A percentile compares a stretch with the other conserved stretches of the same genome.
These are phyloP conservation scores for Zymoseptoria passerinii DNA, from an alignment of 2,329 filamentous ascomycete species.

Conservation along the genomic window DNA sequence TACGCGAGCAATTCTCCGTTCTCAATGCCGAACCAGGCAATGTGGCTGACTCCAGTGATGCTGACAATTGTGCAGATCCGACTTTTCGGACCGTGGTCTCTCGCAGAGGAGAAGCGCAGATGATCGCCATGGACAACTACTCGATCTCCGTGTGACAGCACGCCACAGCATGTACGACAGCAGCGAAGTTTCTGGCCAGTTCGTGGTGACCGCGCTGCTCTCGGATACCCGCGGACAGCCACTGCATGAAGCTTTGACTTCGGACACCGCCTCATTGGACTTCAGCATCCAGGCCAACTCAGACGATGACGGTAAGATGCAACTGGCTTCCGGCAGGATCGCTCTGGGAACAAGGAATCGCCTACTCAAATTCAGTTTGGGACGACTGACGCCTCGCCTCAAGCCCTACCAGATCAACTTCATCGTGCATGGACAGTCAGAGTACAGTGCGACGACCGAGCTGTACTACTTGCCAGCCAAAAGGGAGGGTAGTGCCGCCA, in stretches of 20 bases:
- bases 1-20: background rate
- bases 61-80: background rate
- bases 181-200: slow-evolving; percentile 31
- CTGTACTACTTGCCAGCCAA: slow-evolving; percentile 37
- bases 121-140: slow-evolving; percentile 26
- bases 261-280: slow-evolving; percentile 17
- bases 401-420: slow-evolving; percentile 27
- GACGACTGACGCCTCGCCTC: slow-evolving; percentile 15
- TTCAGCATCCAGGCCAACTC: slow-evolving; percentile 9
- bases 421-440: slow-evolving; percentile 19
- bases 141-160: slow-evolving; percentile 40
- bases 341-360: slow-evolving; percentile 32
- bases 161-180: slow-evolving; percentile 43
- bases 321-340: slow-evolving; percentile 20
- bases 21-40: background rate
- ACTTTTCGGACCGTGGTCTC: background rate
- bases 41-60: background rate
- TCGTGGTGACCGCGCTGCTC: slow-evolving; percentile 38
- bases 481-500: slow-evolving; percentile 39
- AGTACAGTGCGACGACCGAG: slow-evolving; percentile 30
- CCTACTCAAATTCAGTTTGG: slow-evolving; percentile 32
- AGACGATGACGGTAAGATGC: slow-evolving; percentile 1
- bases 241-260: slow-evolving; percentile 17
- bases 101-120: no score
- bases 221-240: slow-evolving; percentile 33